Percentiles rank a stretch among this genome's conserved stretches.
Conservation (phyloP, 2,329 filamentous ascomycete species). For the Lomentospora prolificans region DNA sequence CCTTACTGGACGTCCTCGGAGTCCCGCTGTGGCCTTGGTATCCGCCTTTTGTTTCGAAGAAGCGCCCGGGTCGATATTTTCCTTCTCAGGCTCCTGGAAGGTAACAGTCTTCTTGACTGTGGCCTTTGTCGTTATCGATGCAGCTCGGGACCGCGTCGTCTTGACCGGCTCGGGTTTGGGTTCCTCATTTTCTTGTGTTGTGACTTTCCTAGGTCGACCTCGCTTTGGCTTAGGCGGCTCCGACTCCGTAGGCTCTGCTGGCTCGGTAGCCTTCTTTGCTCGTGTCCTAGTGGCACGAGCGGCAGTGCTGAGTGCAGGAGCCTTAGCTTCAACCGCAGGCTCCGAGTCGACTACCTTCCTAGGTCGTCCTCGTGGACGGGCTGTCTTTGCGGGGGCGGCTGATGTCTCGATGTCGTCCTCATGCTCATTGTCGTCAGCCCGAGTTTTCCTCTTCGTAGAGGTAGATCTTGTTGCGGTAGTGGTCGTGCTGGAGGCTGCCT, state of each 20-base stretch:
- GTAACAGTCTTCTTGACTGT: slow-evolving; percentile 51
- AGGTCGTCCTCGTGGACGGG: slow-evolving; percentile 32
- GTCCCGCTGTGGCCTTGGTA: slow-evolving; percentile 21
- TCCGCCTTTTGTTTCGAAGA: slow-evolving; percentile 22
- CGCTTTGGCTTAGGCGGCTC: slow-evolving; percentile 12
- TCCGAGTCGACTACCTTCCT: slow-evolving; percentile 26
- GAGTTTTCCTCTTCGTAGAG: slow-evolving; percentile 41
- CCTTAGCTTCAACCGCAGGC: slow-evolving; percentile 12
- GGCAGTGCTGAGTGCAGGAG: slow-evolving; percentile 13
- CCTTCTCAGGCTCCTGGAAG: slow-evolving; percentile 56
- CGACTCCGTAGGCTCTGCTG: slow-evolving; percentile 17
- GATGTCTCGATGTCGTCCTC: slow-evolving; percentile 25
- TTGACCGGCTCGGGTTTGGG: slow-evolving; percentile 22
- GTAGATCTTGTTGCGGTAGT: slow-evolving; percentile 65
- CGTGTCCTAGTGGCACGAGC: slow-evolving; percentile 18
- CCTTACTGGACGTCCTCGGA: slow-evolving; percentile 35
- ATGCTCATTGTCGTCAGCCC: slow-evolving; percentile 43
- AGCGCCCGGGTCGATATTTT: slow-evolving; percentile 41
- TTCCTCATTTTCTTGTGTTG: background rate
- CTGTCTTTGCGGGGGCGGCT: slow-evolving; percentile 17
- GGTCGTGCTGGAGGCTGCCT: slow-evolving; percentile 30
- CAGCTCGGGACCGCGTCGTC: slow-evolving; percentile 24
- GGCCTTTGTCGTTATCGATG: slow-evolving; percentile 27
- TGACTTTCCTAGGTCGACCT: slow-evolving; percentile 3
- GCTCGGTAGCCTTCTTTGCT: slow-evolving; percentile 20